phyloP scores from a whole-genome alignment of 2,329 filamentous ascomycete genomes.

The Diaporthe sp. region DNA sequence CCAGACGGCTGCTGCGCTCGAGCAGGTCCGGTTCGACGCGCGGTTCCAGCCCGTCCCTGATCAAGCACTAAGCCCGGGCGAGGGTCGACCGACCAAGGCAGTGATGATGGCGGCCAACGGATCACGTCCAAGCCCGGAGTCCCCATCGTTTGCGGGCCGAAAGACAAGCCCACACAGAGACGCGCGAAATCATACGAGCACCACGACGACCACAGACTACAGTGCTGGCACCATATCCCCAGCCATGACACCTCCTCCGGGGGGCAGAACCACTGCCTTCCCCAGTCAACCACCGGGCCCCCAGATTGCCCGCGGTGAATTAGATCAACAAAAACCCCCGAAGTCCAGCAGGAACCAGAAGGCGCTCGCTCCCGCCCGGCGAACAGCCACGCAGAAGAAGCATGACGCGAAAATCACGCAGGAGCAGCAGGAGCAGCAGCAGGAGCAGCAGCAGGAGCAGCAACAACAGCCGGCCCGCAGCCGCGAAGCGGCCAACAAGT shows the following conservation, averaged over 20 bases:
- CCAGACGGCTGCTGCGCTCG: background rate
- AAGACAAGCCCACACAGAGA: no score
- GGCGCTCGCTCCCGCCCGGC: background rate
- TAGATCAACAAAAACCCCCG: background rate
- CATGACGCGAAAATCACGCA: no score
- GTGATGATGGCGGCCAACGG: no score
- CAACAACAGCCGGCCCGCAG: conserved; percentile 36
- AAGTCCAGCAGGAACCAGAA: background rate
- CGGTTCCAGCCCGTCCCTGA: no score
- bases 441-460: background rate
- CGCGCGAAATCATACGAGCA: no score
- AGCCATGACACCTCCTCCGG: no score
- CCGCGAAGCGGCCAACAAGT: conserved; percentile 44
- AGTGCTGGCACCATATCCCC: no score
- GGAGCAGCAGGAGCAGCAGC: background rate
- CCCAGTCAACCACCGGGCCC: background rate
- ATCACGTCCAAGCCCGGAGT: background rate
- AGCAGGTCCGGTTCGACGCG: no score
- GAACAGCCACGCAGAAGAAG: no score
- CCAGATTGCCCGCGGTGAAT: background rate
- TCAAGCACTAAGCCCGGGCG: background rate
- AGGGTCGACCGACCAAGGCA: no score
- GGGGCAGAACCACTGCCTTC: no score
- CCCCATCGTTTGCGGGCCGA: no score
- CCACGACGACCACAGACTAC: background rate